A percentile compares a stretch with the other conserved stretches of the same genome.
phyloP scores from a whole-genome alignment of 2,329 filamentous ascomycete species.

The Hymenoscyphus infarciens region DNA sequence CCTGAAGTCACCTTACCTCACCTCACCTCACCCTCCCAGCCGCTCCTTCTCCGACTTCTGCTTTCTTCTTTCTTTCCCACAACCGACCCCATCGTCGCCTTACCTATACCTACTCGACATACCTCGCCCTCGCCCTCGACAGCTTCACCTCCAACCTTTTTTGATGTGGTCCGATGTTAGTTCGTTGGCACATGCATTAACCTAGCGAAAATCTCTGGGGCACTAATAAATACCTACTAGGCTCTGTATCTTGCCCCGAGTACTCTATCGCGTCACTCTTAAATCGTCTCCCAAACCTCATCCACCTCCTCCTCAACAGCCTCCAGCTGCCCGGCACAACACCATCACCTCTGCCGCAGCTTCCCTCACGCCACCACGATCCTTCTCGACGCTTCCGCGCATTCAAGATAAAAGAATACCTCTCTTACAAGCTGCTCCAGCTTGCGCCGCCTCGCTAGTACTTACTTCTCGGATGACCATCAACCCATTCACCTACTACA shows the following conservation, averaged over 20 bases:
- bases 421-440: neutral
- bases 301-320: neutral
- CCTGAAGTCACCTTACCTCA: neutral
- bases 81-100: neutral
- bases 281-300: neutral
- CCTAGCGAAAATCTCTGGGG: conserved; percentile 4
- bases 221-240: conserved; percentile 3
- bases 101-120: neutral
- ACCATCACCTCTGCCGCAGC: neutral
- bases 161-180: conserved; percentile 1
- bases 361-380: conserved; percentile 7
- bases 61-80: neutral
- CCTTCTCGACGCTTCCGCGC: conserved; percentile 11
- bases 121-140: neutral
- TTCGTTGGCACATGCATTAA: neutral
- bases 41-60: neutral
- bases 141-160: neutral
- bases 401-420: conserved; percentile 10
- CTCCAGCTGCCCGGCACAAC: neutral
- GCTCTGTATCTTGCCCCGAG: neutral
- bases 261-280: conserved; percentile 5
- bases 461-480: conserved; percentile 1
- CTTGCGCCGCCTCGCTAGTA: conserved; percentile 4
- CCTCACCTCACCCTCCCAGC: neutral
- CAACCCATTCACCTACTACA: neutral